Evolutionary conservation across 129 eudicot genomes (phyloP).

Genomic region (Lactuca sativa): DNA sequence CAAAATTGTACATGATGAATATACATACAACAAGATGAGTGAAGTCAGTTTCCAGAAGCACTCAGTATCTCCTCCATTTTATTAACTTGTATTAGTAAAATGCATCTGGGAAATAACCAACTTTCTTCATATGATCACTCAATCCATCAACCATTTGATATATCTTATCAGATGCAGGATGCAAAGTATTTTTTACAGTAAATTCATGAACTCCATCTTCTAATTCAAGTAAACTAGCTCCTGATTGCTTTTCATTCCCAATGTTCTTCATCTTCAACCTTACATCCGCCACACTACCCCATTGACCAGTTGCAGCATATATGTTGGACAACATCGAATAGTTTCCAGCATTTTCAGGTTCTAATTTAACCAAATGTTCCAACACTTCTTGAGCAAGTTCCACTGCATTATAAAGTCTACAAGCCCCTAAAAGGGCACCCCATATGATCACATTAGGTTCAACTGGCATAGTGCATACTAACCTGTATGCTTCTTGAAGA

Average conservation of each 20-base stretch:
- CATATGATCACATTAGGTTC: slow-evolving; percentile 83
- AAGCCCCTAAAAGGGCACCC: slow-evolving; percentile 90
- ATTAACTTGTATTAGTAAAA: slow-evolving; percentile 21
- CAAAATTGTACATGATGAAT: slow-evolving; percentile 23
- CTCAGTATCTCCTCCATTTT: not conserved
- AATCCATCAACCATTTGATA: slow-evolving; percentile 65
- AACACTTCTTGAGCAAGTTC: slow-evolving; percentile 68
- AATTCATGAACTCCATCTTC: slow-evolving; percentile 70
- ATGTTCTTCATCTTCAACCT: slow-evolving; percentile 61
- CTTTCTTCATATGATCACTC: slow-evolving; percentile 57
- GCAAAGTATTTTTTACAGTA: slow-evolving; percentile 61
- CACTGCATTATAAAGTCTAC: slow-evolving; percentile 65
- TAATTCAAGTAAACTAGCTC: slow-evolving; percentile 71
- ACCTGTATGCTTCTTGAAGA: slow-evolving; percentile 70
- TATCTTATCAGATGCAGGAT: slow-evolving; percentile 59
- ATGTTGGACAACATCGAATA: slow-evolving; percentile 69
- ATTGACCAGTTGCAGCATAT: slow-evolving; percentile 78
- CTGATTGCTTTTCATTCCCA: slow-evolving; percentile 58
- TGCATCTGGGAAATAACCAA: slow-evolving; percentile 36
- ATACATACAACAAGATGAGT: slow-evolving; percentile 25
- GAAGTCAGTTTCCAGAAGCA: slow-evolving; percentile 7
- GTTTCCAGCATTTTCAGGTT: slow-evolving; percentile 60
- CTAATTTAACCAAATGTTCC: slow-evolving; percentile 56
- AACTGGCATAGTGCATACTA: slow-evolving; percentile 70
- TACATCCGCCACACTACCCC: slow-evolving; percentile 58